Evolutionary conservation across 805 yeast species (phyloP).

Genomic region (Candida palmyrensis): DNA sequence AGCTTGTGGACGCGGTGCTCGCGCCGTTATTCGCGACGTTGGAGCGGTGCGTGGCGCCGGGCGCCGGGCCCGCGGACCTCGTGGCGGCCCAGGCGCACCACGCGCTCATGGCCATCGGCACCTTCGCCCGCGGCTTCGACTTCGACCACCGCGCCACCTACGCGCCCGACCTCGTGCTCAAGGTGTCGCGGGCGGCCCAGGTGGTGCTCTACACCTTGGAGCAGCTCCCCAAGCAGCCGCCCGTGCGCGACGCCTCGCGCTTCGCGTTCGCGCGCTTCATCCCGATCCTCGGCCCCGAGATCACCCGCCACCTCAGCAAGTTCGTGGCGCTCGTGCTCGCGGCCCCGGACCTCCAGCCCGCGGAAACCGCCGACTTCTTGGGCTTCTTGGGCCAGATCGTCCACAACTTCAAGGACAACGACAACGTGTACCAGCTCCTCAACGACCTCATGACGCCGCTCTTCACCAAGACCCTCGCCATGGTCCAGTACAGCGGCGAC

Average conservation of each 20-base stretch:
- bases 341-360: constrained; percentile 47
- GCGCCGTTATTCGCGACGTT: constrained; percentile 71
- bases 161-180: constrained; percentile 34
- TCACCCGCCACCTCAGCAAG: constrained; percentile 52
- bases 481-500: constrained; percentile 32
- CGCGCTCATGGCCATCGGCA: constrained; percentile 81
- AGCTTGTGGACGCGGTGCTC: constrained; percentile 58
- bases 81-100: constrained; percentile 77
- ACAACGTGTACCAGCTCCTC: constrained; percentile 65
- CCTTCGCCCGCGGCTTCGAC: constrained; percentile 82
- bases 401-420: constrained; percentile 67
- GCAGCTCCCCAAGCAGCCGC: constrained; percentile 57
- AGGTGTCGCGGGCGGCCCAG: constrained; percentile 64
- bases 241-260: constrained; percentile 79
- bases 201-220: constrained; percentile 83
- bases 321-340: constrained; percentile 60
- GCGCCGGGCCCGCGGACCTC: constrained; percentile 22
- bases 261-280: constrained; percentile 85
- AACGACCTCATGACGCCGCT: constrained; percentile 74
- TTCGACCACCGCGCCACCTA: constrained; percentile 34
- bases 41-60: constrained; percentile 56
- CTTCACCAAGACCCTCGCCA: constrained; percentile 53
- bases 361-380: constrained; percentile 75
- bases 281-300: constrained; percentile 54
- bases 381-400: constrained; percentile 85